Percentiles rank a stretch among this genome's conserved stretches.
Evolutionary conservation across 495 filamentous ascomycete genomes (phyloP).

Genomic region (Oidiodendron maius): DNA sequence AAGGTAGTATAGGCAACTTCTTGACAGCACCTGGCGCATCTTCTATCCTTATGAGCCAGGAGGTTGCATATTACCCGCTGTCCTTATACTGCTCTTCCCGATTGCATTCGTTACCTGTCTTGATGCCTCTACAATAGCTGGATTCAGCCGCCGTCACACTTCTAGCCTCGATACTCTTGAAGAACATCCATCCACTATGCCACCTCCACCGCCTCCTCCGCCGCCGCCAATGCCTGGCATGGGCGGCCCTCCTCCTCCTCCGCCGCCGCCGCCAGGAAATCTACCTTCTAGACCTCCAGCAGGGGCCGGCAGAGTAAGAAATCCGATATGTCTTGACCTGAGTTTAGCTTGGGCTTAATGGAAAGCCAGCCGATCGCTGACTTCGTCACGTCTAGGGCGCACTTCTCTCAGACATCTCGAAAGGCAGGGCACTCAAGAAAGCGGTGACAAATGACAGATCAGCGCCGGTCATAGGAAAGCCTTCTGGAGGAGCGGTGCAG

Average conservation of each 20-base stretch:
- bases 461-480: slow-evolving; percentile 61
- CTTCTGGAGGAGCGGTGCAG: slow-evolving; percentile 41
- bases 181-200: slow-evolving; percentile 35
- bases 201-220: slow-evolving; percentile 54
- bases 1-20: too few relatives aligned
- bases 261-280: slow-evolving; percentile 53
- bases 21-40: too few relatives aligned
- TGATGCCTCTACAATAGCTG: slow-evolving; percentile 4
- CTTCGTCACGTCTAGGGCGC: slow-evolving; percentile 64
- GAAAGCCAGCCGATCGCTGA: slow-evolving; percentile 12
- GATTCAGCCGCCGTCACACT: not conserved
- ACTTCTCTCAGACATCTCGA: slow-evolving; percentile 81
- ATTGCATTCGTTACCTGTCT: not conserved
- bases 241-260: slow-evolving; percentile 65
- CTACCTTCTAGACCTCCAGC: slow-evolving; percentile 26
- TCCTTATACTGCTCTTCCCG: not conserved
- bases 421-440: slow-evolving; percentile 79
- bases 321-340: slow-evolving; percentile 14
- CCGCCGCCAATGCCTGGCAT: slow-evolving; percentile 22
- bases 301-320: slow-evolving; percentile 20
- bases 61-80: not conserved
- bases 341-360: slow-evolving; percentile 20
- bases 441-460: slow-evolving; percentile 92
- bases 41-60: not conserved
- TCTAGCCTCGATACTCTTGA: not conserved